Conservation (phyloP, 169 alveolate genomes). For the Cystoisospora suis region DNA sequence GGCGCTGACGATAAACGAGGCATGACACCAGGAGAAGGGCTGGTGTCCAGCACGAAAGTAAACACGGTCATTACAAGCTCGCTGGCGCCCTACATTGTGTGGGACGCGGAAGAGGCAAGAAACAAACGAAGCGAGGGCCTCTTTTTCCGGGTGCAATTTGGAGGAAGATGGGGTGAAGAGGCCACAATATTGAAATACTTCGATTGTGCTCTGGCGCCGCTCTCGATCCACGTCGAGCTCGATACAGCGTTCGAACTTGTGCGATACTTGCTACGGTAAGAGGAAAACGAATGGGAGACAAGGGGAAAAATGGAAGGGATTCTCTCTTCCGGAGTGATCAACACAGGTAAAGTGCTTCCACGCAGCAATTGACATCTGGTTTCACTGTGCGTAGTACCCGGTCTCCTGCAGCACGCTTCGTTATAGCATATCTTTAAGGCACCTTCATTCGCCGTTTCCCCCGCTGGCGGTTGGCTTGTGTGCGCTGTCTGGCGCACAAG, state of each 20-base stretch:
- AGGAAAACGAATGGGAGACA: too few species aligned
- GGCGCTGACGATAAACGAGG: constrained; percentile 16
- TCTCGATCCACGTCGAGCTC: constrained; percentile 56
- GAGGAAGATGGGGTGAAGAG: constrained; percentile 53
- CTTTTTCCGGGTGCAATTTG: constrained; percentile 51
- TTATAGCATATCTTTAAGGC: too few species aligned
- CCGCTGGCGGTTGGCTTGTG: too few species aligned
- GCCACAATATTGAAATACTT: constrained; percentile 57
- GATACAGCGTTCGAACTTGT: constrained; percentile 59
- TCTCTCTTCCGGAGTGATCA: too few species aligned
- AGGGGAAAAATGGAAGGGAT: too few species aligned
- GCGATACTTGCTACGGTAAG: constrained; percentile 49
- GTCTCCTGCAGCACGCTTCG: too few species aligned
- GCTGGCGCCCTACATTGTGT: neutral
- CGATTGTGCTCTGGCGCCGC: constrained; percentile 53
- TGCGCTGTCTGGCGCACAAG: too few species aligned
- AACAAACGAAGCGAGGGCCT: neutral
- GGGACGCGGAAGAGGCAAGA: constrained; percentile 31
- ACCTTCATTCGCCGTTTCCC: too few species aligned
- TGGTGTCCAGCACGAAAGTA: neutral
- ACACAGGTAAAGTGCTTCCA: too few species aligned
- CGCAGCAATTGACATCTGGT: too few species aligned
- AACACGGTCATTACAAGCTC: neutral
- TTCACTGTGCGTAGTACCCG: too few species aligned
- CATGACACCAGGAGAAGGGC: neutral